phyloP scores from a whole-genome alignment of 2,329 filamentous ascomycete genomes.

The Calycina herbarum region DNA sequence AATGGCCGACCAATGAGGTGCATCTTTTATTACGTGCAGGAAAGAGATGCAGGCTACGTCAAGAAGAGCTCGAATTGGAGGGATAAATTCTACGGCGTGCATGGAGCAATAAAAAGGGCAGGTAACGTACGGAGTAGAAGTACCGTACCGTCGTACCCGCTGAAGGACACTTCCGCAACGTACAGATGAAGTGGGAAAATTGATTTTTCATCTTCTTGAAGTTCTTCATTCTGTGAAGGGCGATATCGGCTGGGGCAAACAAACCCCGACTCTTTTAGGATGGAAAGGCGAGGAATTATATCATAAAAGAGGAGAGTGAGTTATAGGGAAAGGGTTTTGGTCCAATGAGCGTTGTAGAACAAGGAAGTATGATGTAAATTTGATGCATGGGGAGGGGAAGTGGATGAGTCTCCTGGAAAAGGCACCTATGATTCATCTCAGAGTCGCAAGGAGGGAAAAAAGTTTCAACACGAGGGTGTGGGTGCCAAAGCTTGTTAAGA shows the following conservation, averaged over 20 bases:
- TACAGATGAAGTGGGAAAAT: background rate
- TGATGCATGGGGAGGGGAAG: background rate
- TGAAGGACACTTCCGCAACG: background rate
- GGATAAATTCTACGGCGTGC: constrained; percentile 3
- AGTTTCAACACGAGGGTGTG: background rate
- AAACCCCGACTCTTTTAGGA: background rate
- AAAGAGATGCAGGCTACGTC: background rate
- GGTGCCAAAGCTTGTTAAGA: background rate
- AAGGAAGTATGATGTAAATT: constrained; percentile 2
- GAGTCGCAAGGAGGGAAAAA: background rate
- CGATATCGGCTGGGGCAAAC: background rate
- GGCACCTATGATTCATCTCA: background rate
- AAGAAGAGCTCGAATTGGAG: constrained; percentile 5
- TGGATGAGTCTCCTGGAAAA: background rate
- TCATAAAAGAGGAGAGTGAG: background rate
- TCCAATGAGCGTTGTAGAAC: constrained; percentile 8
- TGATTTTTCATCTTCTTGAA: background rate
- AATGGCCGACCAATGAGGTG: background rate
- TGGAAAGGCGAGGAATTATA: background rate
- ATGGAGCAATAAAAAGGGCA: background rate
- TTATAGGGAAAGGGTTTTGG: background rate
- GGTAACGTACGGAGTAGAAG: background rate
- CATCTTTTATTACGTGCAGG: background rate
- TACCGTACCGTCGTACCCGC: constrained; percentile 5
- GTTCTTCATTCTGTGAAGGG: background rate